Evolutionary conservation across 805 yeast genomes (phyloP), one percentile per base, ranked within the genome.

Genomic region (Wilhelminamyces savonicus): DNA sequence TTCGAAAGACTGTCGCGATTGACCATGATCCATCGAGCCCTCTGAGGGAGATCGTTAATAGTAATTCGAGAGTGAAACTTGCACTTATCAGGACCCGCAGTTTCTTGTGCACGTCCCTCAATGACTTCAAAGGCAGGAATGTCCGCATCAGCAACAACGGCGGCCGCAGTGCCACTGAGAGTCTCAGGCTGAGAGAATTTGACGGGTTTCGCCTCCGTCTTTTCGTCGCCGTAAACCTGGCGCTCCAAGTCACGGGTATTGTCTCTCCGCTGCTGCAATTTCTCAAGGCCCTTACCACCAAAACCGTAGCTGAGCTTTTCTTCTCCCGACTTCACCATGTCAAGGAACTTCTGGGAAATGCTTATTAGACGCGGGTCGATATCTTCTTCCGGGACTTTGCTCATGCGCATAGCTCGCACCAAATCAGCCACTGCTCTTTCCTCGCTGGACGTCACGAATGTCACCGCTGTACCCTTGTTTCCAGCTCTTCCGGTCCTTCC

Each of bases 401-500:
- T 71, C 20, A 79, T 44, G 28, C 69, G 67, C 52, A 83, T 62
- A 0, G 94, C 85, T 37, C 76, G 76, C 0, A 81, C 74, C 12
- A 87, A 64, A 48, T 82, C 94, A 13, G 69, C 57, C 1, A 86
- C 83, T 12, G 73, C 66, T 31, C 80, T 60, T 22, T 71, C 80
- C 46, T 87, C 87, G 13, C 59, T 58, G 0, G 71, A 59, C 1
- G 77, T 61, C 4, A 92, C 62, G 40, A 90, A 73, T 0, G 97
- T 82, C 4, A 53, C 52, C 14, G 60, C 64, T 18, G 47, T 58
- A 17, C 98, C 98, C 5, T 50, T 51, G 27, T 73, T 75, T 0
- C 97, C 97, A 0, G 95, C 97, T 54, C 98, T 74, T 22, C 97
- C 98, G 0, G 98, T 90, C 59, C 98, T 77, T 34, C 98, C 98